Percentiles rank a stretch among this genome's conserved stretches.
Conservation (phyloP, 2,329 filamentous ascomycete genomes). For the Penicillium paneum region DNA sequence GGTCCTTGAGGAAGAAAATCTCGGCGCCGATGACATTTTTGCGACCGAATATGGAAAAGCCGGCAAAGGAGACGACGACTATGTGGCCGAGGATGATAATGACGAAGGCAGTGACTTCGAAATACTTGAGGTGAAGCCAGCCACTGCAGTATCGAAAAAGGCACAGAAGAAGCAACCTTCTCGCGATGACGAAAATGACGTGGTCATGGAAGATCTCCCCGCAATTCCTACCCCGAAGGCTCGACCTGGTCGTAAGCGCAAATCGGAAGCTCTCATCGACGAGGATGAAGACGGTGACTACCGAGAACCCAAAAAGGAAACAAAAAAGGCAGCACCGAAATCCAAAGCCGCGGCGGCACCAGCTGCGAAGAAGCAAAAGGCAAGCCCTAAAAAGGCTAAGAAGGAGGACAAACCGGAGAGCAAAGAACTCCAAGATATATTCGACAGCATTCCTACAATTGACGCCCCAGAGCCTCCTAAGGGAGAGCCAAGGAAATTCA, state of each 20-base stretch:
- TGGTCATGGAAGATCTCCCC: conserved; percentile 53
- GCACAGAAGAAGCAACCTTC: conserved; percentile 34
- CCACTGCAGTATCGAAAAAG: conserved; percentile 50
- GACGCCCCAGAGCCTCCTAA: conserved; percentile 79
- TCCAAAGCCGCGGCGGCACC: conserved; percentile 36
- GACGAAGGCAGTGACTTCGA: conserved; percentile 60
- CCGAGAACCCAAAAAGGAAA: conserved; percentile 43
- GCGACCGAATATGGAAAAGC: conserved; percentile 66
- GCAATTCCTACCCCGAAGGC: conserved; percentile 44
- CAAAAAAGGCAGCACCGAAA: conserved; percentile 52
- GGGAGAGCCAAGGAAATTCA: conserved; percentile 68
- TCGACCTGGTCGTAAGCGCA: conserved; percentile 51
- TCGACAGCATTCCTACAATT: conserved; percentile 82
- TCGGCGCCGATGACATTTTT: conserved; percentile 77
- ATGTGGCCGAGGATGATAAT: conserved; percentile 61
- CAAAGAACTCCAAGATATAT: conserved; percentile 73
- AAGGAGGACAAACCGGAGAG: conserved; percentile 59
- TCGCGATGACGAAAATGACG: conserved; percentile 43
- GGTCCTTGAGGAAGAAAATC: conserved; percentile 63
- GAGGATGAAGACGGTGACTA: conserved; percentile 55
- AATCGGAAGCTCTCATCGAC: conserved; percentile 54
- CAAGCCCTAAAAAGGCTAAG: conserved; percentile 60
- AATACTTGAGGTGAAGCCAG: conserved; percentile 60
- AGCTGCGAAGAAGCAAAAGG: conserved; percentile 49
- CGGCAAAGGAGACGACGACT: conserved; percentile 63